Evolutionary conservation across 352 stramenopile species (phyloP).

Genomic region (Globisporangium alternatum): DNA sequence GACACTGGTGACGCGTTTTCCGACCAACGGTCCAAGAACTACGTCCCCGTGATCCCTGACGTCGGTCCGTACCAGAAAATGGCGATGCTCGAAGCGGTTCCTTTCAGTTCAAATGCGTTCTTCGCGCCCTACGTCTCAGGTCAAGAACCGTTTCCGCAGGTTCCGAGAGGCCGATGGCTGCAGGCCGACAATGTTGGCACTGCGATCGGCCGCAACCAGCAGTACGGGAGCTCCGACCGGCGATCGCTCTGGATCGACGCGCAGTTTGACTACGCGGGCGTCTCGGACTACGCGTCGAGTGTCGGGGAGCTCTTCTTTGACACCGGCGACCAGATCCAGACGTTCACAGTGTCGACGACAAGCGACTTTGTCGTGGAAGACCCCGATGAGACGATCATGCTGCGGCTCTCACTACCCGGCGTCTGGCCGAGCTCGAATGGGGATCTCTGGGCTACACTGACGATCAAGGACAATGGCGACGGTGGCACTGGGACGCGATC

Average conservation of each 20-base stretch:
- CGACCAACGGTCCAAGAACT: constrained; percentile 47
- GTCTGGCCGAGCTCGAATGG: constrained; percentile 90
- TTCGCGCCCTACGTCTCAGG: constrained; percentile 52
- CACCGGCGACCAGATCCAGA: constrained; percentile 35
- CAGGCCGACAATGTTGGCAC: constrained; percentile 66
- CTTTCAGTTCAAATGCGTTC: constrained; percentile 40
- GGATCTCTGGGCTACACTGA: constrained; percentile 83
- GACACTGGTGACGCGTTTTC: constrained; percentile 76
- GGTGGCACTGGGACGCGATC: constrained; percentile 75
- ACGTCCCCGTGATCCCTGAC: constrained; percentile 34
- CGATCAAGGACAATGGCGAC: constrained; percentile 91
- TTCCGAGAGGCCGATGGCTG: constrained; percentile 60
- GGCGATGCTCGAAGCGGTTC: constrained; percentile 52
- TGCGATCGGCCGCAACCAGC: constrained; percentile 86
- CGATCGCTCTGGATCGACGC: constrained; percentile 75
- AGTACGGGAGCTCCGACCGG: constrained; percentile 86
- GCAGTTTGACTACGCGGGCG: constrained; percentile 87
- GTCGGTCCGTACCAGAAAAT: constrained; percentile 66
- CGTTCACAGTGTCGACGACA: constrained; percentile 84
- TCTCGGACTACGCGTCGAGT: constrained; percentile 86
- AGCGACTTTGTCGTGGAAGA: constrained; percentile 90
- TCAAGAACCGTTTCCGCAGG: constrained; percentile 75
- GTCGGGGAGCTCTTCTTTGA: constrained; percentile 69
- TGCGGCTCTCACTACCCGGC: constrained; percentile 90
- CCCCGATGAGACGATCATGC: constrained; percentile 87